phyloP scores from a whole-genome alignment of 192 early-diverging fungal species.

The Backusella psychrophila region DNA sequence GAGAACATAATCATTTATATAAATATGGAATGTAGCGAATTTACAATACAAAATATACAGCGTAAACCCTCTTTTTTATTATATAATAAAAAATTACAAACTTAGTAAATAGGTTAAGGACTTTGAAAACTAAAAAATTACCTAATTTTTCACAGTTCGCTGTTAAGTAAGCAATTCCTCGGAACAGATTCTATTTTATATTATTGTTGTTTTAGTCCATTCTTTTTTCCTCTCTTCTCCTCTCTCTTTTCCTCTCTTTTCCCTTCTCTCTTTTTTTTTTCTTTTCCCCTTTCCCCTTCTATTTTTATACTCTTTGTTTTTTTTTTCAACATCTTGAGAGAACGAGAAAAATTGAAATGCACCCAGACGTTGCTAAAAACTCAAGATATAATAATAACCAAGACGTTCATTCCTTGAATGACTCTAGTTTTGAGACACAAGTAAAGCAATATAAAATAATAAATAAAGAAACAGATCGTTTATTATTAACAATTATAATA shows the following conservation, averaged over 20 bases:
- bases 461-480: background rate
- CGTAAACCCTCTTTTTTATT: background rate
- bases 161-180: background rate
- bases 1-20: background rate
- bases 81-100: background rate
- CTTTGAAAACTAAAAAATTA: background rate
- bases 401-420: background rate
- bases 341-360: background rate
- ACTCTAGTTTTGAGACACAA: slow-evolving; percentile 7
- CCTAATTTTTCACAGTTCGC: background rate
- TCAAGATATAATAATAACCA: slow-evolving; percentile 2
- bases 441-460: background rate
- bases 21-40: background rate
- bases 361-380: background rate
- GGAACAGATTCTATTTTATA: slow-evolving; percentile 7
- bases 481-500: background rate
- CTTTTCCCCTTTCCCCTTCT: background rate
- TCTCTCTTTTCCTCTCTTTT: background rate
- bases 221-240: background rate
- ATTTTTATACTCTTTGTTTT: background rate
- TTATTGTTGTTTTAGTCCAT: background rate
- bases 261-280: background rate
- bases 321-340: background rate
- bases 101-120: background rate
- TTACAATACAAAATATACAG: background rate